Base-by-base conservation (phyloP, 495 filamentous ascomycete genomes). In the Penicillium salamii region DNA sequence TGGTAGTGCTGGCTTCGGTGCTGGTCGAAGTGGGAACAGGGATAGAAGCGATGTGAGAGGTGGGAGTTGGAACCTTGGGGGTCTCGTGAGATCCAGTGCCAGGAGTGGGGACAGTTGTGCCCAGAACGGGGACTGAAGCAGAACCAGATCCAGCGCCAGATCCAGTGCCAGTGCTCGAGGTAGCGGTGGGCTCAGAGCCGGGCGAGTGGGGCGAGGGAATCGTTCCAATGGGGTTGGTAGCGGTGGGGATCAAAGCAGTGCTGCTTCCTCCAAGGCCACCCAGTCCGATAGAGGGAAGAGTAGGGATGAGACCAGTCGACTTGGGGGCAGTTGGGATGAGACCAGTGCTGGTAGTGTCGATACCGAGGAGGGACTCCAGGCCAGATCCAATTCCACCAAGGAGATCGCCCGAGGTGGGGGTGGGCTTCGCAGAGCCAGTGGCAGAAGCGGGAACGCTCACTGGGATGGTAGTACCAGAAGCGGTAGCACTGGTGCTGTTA, bases 221-320 rank as follows among this genome's bases (percentile, higher is more conserved):
- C 32, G 41, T 38, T 29, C 59, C 56, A 41, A 57, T 50, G 13
- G 65, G 57, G 40, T 52, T 65, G 40, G 61, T 63, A n/a, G 46
- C 34, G 17, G 58, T 53, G 15, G 50, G 61, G 21, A 63, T 55
- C 47, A 57, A 52, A 40, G 55, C 64, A 12, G 66, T 59, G 26
- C 62, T 63, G 33, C 63, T 63, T 26, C 60, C 66, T 39, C 62
- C 54, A 19, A 41, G n/a, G n/a, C n/a, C n/a, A n/a, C n/a, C n/a
- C n/a, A n/a, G 15, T 21, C 36, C 20, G 13, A 33, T 20, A 7
- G 58, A 40, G 46, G 46, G 54, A 20, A 50, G 59, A 3, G 58
- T 42, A 47, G 46, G 54, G 20, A 50, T 62, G 5, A 58, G 31
- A 24, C 29, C 49, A 46, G 36, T 47, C n/a, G 59, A 59, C 50